Base-by-base conservation (phyloP, 2,329 filamentous ascomycete species). In the Paecilomyces fulvus region DNA sequence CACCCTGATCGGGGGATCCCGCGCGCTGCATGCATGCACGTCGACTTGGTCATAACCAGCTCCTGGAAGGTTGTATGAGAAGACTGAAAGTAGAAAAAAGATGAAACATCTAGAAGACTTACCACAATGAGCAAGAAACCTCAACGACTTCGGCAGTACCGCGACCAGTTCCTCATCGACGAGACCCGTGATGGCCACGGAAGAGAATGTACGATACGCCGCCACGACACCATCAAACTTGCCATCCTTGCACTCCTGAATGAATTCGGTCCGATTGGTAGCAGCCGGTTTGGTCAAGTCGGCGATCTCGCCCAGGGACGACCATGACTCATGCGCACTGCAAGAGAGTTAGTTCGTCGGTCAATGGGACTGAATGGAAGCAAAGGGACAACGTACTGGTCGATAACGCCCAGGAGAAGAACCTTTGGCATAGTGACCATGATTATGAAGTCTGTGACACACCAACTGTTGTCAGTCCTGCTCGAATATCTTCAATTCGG, bases 31-130 rank as follows among this genome's bases (percentile, higher is more conserved):
- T 43, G 87, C 86, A 51, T 81, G 70, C 8, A 92, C 78, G 70
- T 92, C 86, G 60, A 95, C 79, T 70, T 91, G 87, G 71, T 95
- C 90, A 73, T 95, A 95, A 37, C 91, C 91, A 56, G 90, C 89
- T 59, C 89, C 86, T 88, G 58, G 17, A 31, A 58, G 25, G 14
- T 11, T 53, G 23, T 7, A 14, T 31, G 21, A 14, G 10, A 21
- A 5, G n/a, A 49, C 28, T 46, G 50, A n/a, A n/a, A n/a, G n/a
- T n/a, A n/a, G 49, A 51, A 30, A 23, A 11, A 21, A 46, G 23
- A 33, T 21, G 21, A 21, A 21, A 3, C 21, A 21, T 21, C 21
- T 11, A 49, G 21, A 52, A 31, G 21, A 56, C 64, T 54, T 69
- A 75, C 73, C 72, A 56, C 72, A 74, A 54, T 75, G 70, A 7